phyloP scores from a whole-genome alignment of 768 basidiomycete species.

The Suillus subalutaceus region DNA sequence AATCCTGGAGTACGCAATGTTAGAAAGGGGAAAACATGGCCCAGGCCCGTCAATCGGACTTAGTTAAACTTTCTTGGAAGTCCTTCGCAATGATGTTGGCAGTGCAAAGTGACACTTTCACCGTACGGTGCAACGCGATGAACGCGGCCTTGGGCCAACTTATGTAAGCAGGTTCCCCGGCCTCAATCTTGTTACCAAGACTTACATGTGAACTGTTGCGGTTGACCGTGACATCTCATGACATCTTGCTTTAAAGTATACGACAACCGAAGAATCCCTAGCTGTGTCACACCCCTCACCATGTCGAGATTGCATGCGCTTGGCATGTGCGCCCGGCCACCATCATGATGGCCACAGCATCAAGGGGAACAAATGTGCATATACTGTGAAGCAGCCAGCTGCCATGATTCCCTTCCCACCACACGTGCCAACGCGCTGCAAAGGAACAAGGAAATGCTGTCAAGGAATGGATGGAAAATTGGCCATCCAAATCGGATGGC shows the following conservation, averaged over 20 bases:
- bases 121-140: not conserved
- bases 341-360: not conserved
- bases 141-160: not conserved
- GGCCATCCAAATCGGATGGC: not conserved
- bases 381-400: too few species aligned
- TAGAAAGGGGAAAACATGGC: not conserved
- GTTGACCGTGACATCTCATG: not conserved
- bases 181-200: too few species aligned
- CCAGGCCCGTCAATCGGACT: not conserved
- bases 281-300: not conserved
- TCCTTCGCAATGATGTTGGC: not conserved
- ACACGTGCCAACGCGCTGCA: not conserved
- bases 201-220: not conserved
- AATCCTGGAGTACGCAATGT: not conserved
- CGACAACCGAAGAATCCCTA: not conserved
- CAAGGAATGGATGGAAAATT: not conserved
- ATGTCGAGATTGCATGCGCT: not conserved
- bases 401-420: not conserved
- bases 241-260: not conserved
- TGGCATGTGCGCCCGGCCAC: not conserved
- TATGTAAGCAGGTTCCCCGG: not conserved
- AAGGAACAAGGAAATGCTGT: not conserved
- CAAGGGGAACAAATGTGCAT: not conserved
- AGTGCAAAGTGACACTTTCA: not conserved
- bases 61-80: not conserved